Evolutionary conservation across 1,139 yeast species (phyloP).

Genomic region (Protomyces macrosporus): DNA sequence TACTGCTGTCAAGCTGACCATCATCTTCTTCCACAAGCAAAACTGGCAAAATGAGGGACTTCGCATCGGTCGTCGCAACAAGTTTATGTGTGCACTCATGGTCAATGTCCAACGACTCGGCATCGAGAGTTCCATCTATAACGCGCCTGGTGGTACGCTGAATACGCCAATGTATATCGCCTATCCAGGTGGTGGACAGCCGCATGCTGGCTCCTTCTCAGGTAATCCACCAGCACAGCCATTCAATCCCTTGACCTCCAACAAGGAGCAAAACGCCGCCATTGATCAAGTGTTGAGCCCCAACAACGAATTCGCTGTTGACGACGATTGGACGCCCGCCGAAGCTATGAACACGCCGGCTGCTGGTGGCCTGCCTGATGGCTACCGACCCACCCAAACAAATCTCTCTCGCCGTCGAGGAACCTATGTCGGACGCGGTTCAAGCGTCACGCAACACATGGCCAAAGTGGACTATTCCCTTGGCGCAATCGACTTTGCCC

Average conservation of each 20-base stretch:
- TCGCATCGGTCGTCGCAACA: slow-evolving; percentile 29
- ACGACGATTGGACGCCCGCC: not conserved
- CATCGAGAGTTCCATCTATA: slow-evolving; percentile 25
- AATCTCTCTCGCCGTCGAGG: not conserved
- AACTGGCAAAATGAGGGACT: slow-evolving; percentile 40
- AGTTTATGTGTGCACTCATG: slow-evolving; percentile 30
- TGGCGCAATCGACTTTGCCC: slow-evolving; percentile 21
- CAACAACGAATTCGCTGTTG: slow-evolving; percentile 6
- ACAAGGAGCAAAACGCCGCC: slow-evolving; percentile 14
- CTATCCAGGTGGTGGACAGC: not conserved
- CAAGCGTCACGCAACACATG: slow-evolving; percentile 20
- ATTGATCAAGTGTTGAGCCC: not conserved
- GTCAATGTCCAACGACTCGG: slow-evolving; percentile 26
- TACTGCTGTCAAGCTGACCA: slow-evolving; percentile 38
- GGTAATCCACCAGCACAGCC: slow-evolving; percentile 2
- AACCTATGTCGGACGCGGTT: not conserved
- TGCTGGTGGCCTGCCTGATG: not conserved
- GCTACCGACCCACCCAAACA: not conserved
- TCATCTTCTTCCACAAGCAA: slow-evolving; percentile 38
- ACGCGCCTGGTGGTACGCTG: slow-evolving; percentile 26
- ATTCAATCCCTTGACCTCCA: slow-evolving; percentile 17
- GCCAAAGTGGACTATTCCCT: slow-evolving; percentile 18
- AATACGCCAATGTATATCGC: slow-evolving; percentile 24
- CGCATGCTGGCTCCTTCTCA: not conserved
- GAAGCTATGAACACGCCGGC: not conserved